Conservation (phyloP, 495 filamentous ascomycete species). For the Xylona heveae region DNA sequence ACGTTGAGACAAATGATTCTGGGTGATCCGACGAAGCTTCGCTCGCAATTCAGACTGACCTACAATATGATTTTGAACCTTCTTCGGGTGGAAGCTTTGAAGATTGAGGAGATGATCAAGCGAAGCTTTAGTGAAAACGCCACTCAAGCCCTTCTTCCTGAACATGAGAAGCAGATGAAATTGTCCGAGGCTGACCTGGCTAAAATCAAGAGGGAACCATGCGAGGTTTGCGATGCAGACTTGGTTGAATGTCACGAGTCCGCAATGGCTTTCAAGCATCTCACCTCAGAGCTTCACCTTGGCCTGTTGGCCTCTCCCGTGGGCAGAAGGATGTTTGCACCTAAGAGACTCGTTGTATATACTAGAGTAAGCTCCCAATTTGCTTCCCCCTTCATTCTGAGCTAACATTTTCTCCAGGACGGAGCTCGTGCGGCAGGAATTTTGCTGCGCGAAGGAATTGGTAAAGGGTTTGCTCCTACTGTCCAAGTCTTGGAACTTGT, state of each 20-base stretch:
- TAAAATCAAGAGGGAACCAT: conserved; percentile 72
- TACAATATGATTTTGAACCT: conserved; percentile 99
- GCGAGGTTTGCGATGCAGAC: conserved; percentile 60
- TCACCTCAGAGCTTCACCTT: conserved; percentile 57
- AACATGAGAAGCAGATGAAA: conserved; percentile 85
- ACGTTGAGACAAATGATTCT: conserved; percentile 84
- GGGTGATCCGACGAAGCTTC: conserved; percentile 82
- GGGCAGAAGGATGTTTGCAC: conserved; percentile 55
- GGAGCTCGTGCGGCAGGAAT: conserved; percentile 63
- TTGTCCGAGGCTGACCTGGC: conserved; percentile 79
- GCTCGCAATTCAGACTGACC: conserved; percentile 88
- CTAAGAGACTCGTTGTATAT: conserved; percentile 54
- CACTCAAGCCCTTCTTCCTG: conserved; percentile 85
- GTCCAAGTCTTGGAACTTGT: conserved; percentile 60
- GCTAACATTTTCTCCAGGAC: conserved; percentile 24
- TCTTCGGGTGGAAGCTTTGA: conserved; percentile 82
- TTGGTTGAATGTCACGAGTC: conserved; percentile 60
- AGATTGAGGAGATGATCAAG: conserved; percentile 99
- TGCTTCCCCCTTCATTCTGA: not conserved
- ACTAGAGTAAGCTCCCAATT: conserved; percentile 23
- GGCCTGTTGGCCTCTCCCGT: conserved; percentile 48
- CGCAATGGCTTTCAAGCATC: conserved; percentile 49
- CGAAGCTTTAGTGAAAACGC: conserved; percentile 96
- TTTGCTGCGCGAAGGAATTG: conserved; percentile 51
- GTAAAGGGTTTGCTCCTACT: conserved; percentile 33